Conservation (phyloP, 176 grass and related monocot genomes). For the Stipa capillata region DNA sequence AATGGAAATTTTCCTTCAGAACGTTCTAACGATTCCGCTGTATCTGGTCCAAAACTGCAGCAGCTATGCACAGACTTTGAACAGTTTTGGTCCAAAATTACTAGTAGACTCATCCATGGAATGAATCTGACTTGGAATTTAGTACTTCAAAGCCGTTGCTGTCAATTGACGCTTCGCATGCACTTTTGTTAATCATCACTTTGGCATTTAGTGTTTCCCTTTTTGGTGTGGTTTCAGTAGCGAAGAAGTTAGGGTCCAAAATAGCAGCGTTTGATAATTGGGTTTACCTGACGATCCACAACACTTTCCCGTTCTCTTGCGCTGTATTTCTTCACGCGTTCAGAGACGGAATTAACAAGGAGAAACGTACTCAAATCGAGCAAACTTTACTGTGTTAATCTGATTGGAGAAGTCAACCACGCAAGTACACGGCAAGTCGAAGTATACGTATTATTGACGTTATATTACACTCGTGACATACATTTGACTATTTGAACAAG, state of each 20-base stretch:
- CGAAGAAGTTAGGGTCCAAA: not conserved
- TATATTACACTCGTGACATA: not conserved
- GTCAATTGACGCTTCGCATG: not conserved
- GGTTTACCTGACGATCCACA: constrained; percentile 15
- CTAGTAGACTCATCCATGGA: not conserved
- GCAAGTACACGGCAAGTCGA: not conserved
- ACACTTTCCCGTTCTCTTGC: not conserved
- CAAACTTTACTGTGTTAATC: not conserved
- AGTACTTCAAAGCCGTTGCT: constrained; percentile 4
- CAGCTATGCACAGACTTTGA: constrained; percentile 25
- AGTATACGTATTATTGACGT: no score
- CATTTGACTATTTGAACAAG: no score
- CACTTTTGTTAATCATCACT: not conserved
- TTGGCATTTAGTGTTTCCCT: not conserved
- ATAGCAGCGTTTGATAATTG: not conserved
- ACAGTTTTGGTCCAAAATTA: no score
- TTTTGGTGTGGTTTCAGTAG: not conserved
- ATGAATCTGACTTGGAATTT: constrained; percentile 32
- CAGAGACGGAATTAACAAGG: not conserved
- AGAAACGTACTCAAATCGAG: not conserved
- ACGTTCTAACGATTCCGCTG: not conserved
- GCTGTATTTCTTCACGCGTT: not conserved
- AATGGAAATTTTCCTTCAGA: not conserved
- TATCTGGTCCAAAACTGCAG: constrained; percentile 10
- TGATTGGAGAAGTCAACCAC: not conserved